phyloP scores from a whole-genome alignment of 441 rosid genomes.

The Pelargonium cotyledonis region DNA sequence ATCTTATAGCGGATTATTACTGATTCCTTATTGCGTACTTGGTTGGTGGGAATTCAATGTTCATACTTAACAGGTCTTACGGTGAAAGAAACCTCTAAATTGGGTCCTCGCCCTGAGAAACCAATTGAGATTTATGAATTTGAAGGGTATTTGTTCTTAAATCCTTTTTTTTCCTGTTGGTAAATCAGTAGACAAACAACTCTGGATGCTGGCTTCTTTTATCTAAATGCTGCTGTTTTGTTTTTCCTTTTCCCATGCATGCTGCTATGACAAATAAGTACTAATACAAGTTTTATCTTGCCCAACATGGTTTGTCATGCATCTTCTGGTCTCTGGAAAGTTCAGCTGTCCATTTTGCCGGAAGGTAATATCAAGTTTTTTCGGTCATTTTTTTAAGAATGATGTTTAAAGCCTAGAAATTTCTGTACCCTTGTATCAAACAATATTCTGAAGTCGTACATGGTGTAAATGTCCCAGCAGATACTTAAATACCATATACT shows the following conservation, averaged over 20 bases:
- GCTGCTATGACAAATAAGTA: slow-evolving; percentile 18
- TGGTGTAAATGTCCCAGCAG: neutral
- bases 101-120: slow-evolving; percentile 85
- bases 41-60: slow-evolving; percentile 2
- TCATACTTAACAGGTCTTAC: slow-evolving; percentile 45
- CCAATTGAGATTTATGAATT: slow-evolving; percentile 93
- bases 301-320: slow-evolving; percentile 24
- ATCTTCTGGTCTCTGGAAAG: slow-evolving; percentile 16
- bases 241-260: slow-evolving; percentile 7
- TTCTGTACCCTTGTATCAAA: neutral
- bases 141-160: slow-evolving; percentile 53
- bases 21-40: neutral
- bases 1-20: neutral
- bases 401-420: neutral
- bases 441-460: slow-evolving; percentile 1
- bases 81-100: slow-evolving; percentile 65
- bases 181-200: neutral
- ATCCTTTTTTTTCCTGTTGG: slow-evolving; percentile 8
- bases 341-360: slow-evolving; percentile 94
- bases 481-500: neutral
- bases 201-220: slow-evolving; percentile 7
- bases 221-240: slow-evolving; percentile 6
- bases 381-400: neutral
- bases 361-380: slow-evolving; percentile 47
- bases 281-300: slow-evolving; percentile 22